A percentile compares a stretch with the other conserved stretches of the same genome.
Evolutionary conservation across 805 yeast genomes (phyloP).

Genomic region (Suhomyces sp.): DNA sequence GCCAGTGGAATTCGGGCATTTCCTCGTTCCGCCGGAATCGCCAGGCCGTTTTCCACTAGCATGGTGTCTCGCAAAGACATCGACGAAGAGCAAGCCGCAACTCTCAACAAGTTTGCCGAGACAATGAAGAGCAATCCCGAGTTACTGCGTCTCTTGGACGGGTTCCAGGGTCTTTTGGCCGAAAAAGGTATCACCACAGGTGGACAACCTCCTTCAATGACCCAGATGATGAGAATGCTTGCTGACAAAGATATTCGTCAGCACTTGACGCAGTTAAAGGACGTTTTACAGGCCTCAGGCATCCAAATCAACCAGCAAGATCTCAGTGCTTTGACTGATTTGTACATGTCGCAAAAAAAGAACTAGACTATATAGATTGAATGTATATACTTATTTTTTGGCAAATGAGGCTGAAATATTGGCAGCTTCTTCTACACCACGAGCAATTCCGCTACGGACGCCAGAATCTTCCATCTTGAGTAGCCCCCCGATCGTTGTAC

Average conservation of each 20-base stretch:
- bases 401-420: constrained; percentile 59
- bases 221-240: constrained; percentile 35
- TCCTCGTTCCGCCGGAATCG: background rate
- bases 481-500: constrained; percentile 95
- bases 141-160: constrained; percentile 24
- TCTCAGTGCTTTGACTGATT: constrained; percentile 27
- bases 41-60: constrained; percentile 2
- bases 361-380: constrained; percentile 1
- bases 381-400: constrained; percentile 23
- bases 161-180: constrained; percentile 30
- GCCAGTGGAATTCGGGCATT: background rate
- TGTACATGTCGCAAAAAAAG: constrained; percentile 14
- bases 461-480: constrained; percentile 90
- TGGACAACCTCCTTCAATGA: constrained; percentile 32
- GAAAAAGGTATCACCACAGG: constrained; percentile 32
- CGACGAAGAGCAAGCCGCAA: constrained; percentile 8
- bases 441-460: constrained; percentile 80
- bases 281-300: constrained; percentile 30
- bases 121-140: constrained; percentile 24
- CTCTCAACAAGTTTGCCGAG: constrained; percentile 10
- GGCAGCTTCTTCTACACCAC: constrained; percentile 93
- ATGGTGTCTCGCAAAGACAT: background rate
- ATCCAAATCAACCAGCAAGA: constrained; percentile 33
- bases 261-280: constrained; percentile 25
- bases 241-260: constrained; percentile 36